phyloP scores from a whole-genome alignment of 768 basidiomycete species.

The Auriscalpium orientale region DNA sequence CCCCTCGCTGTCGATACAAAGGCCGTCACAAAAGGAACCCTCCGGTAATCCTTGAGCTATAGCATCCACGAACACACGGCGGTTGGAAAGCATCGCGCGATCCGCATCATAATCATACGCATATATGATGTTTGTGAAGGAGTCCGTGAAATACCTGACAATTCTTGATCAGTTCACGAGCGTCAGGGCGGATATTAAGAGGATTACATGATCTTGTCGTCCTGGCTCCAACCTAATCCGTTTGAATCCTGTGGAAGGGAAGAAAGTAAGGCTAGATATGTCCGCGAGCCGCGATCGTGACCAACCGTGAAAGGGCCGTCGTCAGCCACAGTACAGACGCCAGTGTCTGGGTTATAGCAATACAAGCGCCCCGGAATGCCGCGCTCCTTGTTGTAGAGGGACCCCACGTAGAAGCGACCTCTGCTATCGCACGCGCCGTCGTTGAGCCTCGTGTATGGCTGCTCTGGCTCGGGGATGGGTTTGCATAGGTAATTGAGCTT shows the following conservation, averaged over 20 bases:
- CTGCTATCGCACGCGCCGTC: constrained; percentile 61
- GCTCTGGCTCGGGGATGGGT: constrained; percentile 39
- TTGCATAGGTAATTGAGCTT: constrained; percentile 40
- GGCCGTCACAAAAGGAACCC: constrained; percentile 52
- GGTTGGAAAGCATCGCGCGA: constrained; percentile 45
- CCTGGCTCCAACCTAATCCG: constrained; percentile 57
- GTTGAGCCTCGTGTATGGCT: constrained; percentile 51
- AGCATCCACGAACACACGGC: constrained; percentile 51
- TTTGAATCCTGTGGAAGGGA: constrained; percentile 45
- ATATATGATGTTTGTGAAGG: constrained; percentile 55
- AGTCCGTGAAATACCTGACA: constrained; percentile 66
- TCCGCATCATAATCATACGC: constrained; percentile 49
- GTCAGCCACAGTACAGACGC: constrained; percentile 45
- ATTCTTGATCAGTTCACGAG: neutral
- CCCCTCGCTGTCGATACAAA: constrained; percentile 58
- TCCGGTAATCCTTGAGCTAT: constrained; percentile 42
- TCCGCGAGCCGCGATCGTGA: constrained; percentile 20
- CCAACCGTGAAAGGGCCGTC: constrained; percentile 59
- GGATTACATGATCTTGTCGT: constrained; percentile 49
- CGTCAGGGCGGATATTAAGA: neutral
- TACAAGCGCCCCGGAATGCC: constrained; percentile 50
- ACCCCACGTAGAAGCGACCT: constrained; percentile 64
- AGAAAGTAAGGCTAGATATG: constrained; percentile 4
- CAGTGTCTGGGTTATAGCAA: constrained; percentile 45
- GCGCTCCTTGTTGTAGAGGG: constrained; percentile 42